Percentiles rank a stretch among this genome's conserved stretches.
These are phyloP conservation scores for Fibroporia radiculosa DNA, from an alignment of 768 basidiomycete genomes.

Conservation along the genomic window DNA sequence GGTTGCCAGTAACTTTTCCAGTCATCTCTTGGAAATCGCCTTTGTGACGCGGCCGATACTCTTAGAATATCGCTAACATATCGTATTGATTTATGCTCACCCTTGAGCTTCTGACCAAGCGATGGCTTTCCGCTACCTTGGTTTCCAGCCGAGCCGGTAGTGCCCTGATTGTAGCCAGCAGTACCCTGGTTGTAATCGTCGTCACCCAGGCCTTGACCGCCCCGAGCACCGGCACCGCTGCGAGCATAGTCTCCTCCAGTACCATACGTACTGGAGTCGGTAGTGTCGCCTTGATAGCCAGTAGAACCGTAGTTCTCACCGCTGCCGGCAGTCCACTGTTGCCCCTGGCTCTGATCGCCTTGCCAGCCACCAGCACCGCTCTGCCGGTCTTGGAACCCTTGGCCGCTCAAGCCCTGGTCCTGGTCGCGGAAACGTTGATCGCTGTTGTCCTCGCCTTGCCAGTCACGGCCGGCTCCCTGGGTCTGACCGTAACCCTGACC, in stretches of 20 bases:
- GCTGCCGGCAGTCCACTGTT: conserved; percentile 6
- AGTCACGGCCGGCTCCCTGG: background rate
- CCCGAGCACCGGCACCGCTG: background rate
- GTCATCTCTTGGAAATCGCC: conserved; percentile 7
- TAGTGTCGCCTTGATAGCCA: conserved; percentile 11
- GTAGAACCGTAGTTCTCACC: conserved; percentile 11
- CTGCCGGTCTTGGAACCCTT: conserved; percentile 1
- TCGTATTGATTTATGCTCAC: background rate
- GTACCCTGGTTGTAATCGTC: conserved; percentile 3
- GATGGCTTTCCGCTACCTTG: conserved; percentile 7
- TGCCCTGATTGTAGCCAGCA: conserved; percentile 1
- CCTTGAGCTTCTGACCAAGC: conserved; percentile 10
- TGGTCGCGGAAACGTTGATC: conserved; percentile 5
- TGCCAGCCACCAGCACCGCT: conserved; percentile 1
- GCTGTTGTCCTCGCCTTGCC: background rate
- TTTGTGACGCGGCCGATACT: background rate
- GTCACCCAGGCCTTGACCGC: background rate
- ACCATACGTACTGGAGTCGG: conserved; percentile 8
- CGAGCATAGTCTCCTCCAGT: conserved; percentile 8
- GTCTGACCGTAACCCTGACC: background rate
- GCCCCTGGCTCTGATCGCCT: background rate
- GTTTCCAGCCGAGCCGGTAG: background rate
- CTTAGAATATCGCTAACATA: background rate
- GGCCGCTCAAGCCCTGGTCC: background rate
- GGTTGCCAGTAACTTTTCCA: conserved; percentile 5